Evolutionary conservation across 345 rosid species (phyloP).

Genomic region (Acer saccharum): DNA sequence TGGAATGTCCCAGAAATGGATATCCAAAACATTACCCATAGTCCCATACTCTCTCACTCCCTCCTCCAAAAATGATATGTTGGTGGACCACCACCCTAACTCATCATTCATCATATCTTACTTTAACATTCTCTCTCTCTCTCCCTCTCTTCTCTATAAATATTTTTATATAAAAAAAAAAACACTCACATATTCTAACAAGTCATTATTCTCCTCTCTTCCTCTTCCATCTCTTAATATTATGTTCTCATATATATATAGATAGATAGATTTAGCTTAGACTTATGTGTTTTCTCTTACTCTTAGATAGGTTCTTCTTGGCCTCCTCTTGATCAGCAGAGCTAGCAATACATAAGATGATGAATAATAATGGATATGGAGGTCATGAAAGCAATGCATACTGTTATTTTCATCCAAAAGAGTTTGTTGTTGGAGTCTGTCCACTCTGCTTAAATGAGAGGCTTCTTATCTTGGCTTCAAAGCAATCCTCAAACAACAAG

Average conservation of each 20-base stretch:
- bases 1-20: conserved; percentile 8
- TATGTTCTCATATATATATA: background rate
- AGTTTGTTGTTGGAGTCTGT: conserved; percentile 69
- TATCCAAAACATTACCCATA: conserved; percentile 12
- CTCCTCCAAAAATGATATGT: conserved; percentile 16
- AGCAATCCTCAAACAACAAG: conserved; percentile 27
- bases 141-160: background rate
- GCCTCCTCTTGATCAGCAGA: background rate
- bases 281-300: background rate
- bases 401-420: conserved; percentile 84
- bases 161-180: background rate
- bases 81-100: conserved; percentile 14
- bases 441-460: conserved; percentile 81
- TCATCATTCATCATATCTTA: conserved; percentile 11
- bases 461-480: conserved; percentile 78
- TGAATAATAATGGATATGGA: conserved; percentile 39
- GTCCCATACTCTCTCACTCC: background rate
- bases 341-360: conserved; percentile 37
- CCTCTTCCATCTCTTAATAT: background rate
- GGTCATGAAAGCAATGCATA: conserved; percentile 47
- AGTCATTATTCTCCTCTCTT: background rate
- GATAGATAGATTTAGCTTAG: too few relatives aligned
- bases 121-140: conserved; percentile 16
- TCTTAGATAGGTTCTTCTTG: background rate
- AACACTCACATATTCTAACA: background rate